These are phyloP conservation scores for Penicillium crystallinum DNA, from an alignment of 495 filamentous ascomycete genomes.

Conservation along the genomic window DNA sequence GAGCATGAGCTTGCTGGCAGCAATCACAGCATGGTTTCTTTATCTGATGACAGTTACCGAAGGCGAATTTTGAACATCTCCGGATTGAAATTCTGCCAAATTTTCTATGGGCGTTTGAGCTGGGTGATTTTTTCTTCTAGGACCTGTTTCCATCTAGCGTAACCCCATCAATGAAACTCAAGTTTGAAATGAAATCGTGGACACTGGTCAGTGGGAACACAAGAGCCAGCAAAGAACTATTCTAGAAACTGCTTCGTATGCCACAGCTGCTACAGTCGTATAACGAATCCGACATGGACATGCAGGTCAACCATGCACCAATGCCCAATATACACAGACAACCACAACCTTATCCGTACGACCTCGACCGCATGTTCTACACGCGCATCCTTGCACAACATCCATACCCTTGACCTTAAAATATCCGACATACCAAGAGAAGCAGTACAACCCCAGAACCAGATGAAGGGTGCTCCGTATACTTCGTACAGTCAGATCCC, in stretches of 20 bases:
- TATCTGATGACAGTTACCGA: neutral
- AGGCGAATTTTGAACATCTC: too few species aligned
- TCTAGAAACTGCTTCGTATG: neutral
- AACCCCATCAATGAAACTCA: neutral
- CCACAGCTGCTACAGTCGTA: neutral
- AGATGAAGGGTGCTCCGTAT: neutral
- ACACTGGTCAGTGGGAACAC: neutral
- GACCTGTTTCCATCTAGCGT: neutral
- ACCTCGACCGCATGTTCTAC: neutral
- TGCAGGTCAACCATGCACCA: neutral
- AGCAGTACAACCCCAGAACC: too few species aligned
- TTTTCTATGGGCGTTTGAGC: neutral
- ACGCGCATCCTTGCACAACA: neutral
- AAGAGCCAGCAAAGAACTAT: neutral
- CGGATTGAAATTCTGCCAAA: neutral
- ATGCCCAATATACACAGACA: neutral
- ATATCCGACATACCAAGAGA: neutral
- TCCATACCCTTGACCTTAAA: neutral
- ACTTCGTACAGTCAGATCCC: neutral
- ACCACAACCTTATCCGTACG: neutral
- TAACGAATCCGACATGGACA: neutral
- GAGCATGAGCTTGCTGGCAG: neutral
- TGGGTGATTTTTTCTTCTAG: neutral
- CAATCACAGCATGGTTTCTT: neutral
- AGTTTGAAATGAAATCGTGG: neutral